Percentiles rank a stretch among this genome's conserved stretches.
Evolutionary conservation across 805 yeast genomes (phyloP).

Genomic region (Teunomyces atbi): DNA sequence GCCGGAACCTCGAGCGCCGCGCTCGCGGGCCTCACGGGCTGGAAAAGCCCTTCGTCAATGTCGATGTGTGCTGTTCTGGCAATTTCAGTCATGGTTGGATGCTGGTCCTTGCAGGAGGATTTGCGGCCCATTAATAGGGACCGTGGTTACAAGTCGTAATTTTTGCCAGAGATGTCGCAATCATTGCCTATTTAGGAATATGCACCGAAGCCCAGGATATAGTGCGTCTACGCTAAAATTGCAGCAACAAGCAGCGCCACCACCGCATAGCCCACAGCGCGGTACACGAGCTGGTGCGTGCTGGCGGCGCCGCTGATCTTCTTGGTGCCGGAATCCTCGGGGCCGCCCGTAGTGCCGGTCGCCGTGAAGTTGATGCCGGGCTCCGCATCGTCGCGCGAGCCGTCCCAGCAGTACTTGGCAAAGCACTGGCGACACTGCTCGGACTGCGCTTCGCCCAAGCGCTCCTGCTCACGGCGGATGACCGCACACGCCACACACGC

Average conservation of each 20-base stretch:
- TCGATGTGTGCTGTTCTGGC: slow-evolving; percentile 8
- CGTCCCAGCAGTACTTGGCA: slow-evolving; percentile 27
- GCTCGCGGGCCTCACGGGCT: slow-evolving; percentile 12
- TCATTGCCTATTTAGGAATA: background rate
- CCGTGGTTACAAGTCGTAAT: background rate
- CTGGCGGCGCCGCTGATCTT: background rate
- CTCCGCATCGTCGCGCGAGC: slow-evolving; percentile 9
- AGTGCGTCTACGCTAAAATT: background rate
- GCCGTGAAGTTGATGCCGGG: slow-evolving; percentile 38
- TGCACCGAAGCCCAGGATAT: too few relatives aligned
- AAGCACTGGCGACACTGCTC: slow-evolving; percentile 26
- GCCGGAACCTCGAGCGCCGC: background rate
- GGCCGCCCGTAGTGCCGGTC: slow-evolving; percentile 34
- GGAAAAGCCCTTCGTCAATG: slow-evolving; percentile 14
- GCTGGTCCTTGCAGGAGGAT: too few relatives aligned
- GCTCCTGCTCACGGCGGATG: slow-evolving; percentile 25
- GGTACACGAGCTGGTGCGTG: background rate
- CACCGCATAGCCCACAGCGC: background rate
- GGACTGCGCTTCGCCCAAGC: slow-evolving; percentile 19
- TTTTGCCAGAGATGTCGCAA: background rate
- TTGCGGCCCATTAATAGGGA: background rate
- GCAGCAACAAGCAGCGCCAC: background rate
- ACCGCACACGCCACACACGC: slow-evolving; percentile 31
- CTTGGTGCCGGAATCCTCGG: slow-evolving; percentile 16
- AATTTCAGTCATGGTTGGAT: background rate